A percentile compares a stretch with the other conserved stretches of the same genome.
These are phyloP conservation scores for Mariannaea sp. DNA, from an alignment of 2,329 filamentous ascomycete species.

Conservation along the genomic window DNA sequence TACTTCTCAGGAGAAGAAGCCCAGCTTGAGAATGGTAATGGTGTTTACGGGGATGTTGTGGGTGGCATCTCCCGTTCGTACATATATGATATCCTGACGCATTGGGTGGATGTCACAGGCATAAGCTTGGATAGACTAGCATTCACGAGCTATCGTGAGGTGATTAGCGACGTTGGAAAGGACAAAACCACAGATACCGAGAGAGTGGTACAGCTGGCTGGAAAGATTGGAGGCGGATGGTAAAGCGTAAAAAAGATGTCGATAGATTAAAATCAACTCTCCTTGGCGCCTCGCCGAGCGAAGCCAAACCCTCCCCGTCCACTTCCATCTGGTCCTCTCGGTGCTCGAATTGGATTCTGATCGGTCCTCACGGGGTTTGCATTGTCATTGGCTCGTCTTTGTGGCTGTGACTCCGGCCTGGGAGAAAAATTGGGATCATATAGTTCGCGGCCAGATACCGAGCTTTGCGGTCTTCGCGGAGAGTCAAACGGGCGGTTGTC, in stretches of 20 bases:
- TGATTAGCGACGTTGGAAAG: conserved; percentile 94
- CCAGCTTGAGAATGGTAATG: conserved; percentile 40
- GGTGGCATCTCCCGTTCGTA: conserved; percentile 69
- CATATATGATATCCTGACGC: conserved; percentile 70
- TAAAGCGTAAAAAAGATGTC: conserved; percentile 49
- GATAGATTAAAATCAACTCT: conserved; percentile 41
- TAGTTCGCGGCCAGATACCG: conserved; percentile 60
- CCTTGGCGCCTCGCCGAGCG: conserved; percentile 60
- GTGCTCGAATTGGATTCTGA: conserved; percentile 72
- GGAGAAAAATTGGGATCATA: conserved; percentile 77
- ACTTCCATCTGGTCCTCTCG: conserved; percentile 77
- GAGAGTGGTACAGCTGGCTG: conserved; percentile 83
- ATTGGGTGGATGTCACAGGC: conserved; percentile 77
- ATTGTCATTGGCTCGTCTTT: conserved; percentile 49
- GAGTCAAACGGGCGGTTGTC: conserved; percentile 40
- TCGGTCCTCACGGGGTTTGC: conserved; percentile 47
- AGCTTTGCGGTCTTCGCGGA: conserved; percentile 35
- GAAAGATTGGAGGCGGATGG: conserved; percentile 94
- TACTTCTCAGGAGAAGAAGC: conserved; percentile 78
- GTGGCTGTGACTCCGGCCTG: conserved; percentile 61
- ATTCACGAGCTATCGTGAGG: conserved; percentile 87
- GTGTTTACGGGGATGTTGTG: conserved; percentile 50
- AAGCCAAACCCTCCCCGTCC: conserved; percentile 82
- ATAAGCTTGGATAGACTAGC: conserved; percentile 73
- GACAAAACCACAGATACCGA: conserved; percentile 71